Evolutionary conservation across 495 filamentous ascomycete species (phyloP).

Genomic region (Penicillium subrubescens): DNA sequence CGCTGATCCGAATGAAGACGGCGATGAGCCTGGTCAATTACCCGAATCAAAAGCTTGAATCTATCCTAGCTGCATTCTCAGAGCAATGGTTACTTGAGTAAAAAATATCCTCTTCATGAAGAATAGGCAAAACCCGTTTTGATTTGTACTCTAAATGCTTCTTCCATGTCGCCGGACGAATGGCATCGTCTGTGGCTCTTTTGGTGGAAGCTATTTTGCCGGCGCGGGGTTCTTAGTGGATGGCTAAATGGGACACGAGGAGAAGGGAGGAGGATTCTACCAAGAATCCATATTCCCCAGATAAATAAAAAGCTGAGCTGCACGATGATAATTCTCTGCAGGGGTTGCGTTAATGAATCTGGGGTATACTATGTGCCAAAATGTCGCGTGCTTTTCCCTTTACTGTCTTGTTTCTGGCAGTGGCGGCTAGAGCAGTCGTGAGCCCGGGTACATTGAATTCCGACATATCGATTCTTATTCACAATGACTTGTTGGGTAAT

Average conservation of each 20-base stretch:
- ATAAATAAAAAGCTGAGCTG: not conserved
- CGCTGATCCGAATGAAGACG: not conserved
- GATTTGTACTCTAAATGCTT: not conserved
- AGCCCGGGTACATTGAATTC: constrained; percentile 18
- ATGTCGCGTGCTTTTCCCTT: not conserved
- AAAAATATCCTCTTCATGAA: not conserved
- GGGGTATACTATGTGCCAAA: not conserved
- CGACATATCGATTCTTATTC: constrained; percentile 26
- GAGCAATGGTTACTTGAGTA: not conserved
- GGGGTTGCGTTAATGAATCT: not conserved
- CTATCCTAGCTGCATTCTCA: not conserved
- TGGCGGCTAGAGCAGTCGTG: constrained; percentile 9
- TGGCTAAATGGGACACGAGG: constrained; percentile 13
- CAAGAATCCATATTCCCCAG: not conserved
- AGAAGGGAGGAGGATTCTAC: not conserved
- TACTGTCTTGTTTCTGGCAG: constrained; percentile 4
- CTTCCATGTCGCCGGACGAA: constrained; percentile 16
- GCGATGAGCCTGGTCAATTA: not conserved
- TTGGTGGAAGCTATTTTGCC: constrained; percentile 14
- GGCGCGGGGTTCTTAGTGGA: constrained; percentile 17
- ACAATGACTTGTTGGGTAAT: constrained; percentile 27
- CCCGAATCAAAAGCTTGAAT: not conserved
- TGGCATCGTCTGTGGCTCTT: not conserved
- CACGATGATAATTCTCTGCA: constrained; percentile 7
- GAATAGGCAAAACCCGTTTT: not conserved